Evolutionary conservation across 2,329 filamentous ascomycete genomes (phyloP).

Genomic region (Ophiostoma quercus): DNA sequence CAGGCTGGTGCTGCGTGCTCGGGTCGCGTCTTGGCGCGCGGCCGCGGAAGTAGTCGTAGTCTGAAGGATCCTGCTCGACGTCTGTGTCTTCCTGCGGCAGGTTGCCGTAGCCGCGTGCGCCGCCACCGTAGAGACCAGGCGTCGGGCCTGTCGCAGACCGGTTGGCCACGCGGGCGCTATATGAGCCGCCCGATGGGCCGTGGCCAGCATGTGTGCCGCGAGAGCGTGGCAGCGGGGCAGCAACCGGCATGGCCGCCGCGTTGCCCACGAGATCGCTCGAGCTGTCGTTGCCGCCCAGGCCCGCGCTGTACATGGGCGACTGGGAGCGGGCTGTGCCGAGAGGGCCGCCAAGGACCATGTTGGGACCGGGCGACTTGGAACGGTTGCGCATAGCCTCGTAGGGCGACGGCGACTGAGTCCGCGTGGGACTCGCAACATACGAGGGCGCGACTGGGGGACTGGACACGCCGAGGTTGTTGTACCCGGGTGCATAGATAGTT

Average conservation of each 20-base stretch:
- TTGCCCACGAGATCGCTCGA: constrained; percentile 48
- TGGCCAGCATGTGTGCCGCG: neutral
- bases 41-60: constrained; percentile 55
- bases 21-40: constrained; percentile 27
- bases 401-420: constrained; percentile 24
- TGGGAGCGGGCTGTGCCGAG: constrained; percentile 35
- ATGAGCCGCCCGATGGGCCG: neutral
- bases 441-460: constrained; percentile 20
- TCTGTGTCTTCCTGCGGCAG: constrained; percentile 50
- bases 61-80: constrained; percentile 40
- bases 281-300: constrained; percentile 46
- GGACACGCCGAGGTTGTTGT: constrained; percentile 23
- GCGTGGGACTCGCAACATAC: constrained; percentile 13
- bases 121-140: constrained; percentile 52
- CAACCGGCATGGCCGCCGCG: constrained; percentile 49
- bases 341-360: constrained; percentile 28
- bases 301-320: constrained; percentile 44
- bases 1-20: constrained; percentile 14
- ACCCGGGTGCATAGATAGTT: constrained; percentile 26
- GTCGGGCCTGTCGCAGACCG: constrained; percentile 27
- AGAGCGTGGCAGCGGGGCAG: constrained; percentile 21
- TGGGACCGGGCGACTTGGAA: constrained; percentile 27
- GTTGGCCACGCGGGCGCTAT: neutral
- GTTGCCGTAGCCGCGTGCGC: constrained; percentile 55
- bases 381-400: constrained; percentile 19